A percentile compares a stretch with the other conserved stretches of the same genome.
Evolutionary conservation across 495 filamentous ascomycete species (phyloP).

Genomic region (Penicillium angulare): DNA sequence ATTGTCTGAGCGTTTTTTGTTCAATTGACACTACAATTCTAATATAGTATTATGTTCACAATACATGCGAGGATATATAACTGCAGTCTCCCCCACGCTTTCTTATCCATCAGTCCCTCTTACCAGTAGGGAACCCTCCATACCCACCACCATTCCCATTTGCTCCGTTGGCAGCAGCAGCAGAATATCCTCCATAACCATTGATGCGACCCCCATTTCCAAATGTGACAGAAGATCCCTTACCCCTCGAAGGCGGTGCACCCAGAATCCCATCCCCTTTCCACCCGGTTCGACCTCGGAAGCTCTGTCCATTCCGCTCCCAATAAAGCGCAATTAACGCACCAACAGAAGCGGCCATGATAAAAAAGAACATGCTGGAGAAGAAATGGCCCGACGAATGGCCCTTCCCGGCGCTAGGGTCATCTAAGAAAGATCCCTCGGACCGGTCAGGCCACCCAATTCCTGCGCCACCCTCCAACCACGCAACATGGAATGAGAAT

Average conservation of each 20-base stretch:
- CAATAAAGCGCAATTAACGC: slow-evolving; percentile 45
- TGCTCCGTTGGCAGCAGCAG: slow-evolving; percentile 10
- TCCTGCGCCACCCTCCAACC: slow-evolving; percentile 70
- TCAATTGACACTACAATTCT: slow-evolving; percentile 6
- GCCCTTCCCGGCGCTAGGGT: too few relatives aligned
- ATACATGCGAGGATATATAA: slow-evolving; percentile 6
- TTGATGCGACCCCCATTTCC: slow-evolving; percentile 45
- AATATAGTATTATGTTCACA: not conserved
- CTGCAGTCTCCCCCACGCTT: not conserved
- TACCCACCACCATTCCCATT: slow-evolving; percentile 35
- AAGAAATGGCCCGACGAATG: slow-evolving; percentile 27
- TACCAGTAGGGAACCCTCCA: slow-evolving; percentile 46
- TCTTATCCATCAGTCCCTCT: slow-evolving; percentile 50
- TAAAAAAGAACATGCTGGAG: slow-evolving; percentile 40
- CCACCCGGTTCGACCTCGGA: slow-evolving; percentile 30
- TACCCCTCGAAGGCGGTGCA: slow-evolving; percentile 25
- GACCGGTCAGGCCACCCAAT: slow-evolving; percentile 41
- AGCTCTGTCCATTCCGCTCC: slow-evolving; percentile 41
- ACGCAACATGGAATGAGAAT: slow-evolving; percentile 76
- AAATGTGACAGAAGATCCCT: slow-evolving; percentile 38
- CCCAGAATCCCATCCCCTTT: slow-evolving; percentile 46
- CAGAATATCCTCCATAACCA: slow-evolving; percentile 53
- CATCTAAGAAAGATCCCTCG: slow-evolving; percentile 41
- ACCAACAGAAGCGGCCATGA: slow-evolving; percentile 44
- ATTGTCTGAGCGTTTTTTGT: not conserved